A percentile compares a stretch with the other conserved stretches of the same genome.
phyloP scores from a whole-genome alignment of 257 asterid species.

The Handroanthus guayacan region DNA sequence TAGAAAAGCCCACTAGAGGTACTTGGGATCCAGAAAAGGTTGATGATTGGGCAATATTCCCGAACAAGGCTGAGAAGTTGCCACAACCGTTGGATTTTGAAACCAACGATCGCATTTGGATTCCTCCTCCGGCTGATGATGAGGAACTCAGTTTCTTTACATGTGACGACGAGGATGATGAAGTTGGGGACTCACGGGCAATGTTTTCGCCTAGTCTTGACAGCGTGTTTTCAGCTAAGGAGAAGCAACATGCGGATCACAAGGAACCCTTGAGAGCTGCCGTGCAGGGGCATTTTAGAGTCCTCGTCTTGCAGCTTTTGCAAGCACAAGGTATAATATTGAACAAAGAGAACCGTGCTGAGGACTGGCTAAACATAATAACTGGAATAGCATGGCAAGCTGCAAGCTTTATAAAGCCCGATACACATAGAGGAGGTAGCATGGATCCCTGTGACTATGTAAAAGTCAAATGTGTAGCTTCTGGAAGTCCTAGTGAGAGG shows the following conservation, averaged over 20 bases:
- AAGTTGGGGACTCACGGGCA: constrained; percentile 58
- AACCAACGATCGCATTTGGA: constrained; percentile 76
- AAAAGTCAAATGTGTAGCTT: constrained; percentile 90
- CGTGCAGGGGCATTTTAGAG: constrained; percentile 87
- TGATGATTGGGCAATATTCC: constrained; percentile 47
- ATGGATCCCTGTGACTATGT: constrained; percentile 96
- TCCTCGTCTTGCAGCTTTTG: constrained; percentile 87
- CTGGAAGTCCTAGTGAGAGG: constrained; percentile 88
- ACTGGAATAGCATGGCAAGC: constrained; percentile 84
- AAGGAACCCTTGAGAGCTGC: constrained; percentile 58
- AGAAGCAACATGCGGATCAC: constrained; percentile 49
- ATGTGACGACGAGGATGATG: constrained; percentile 87
- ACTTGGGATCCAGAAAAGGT: constrained; percentile 49
- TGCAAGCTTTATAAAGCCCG: constrained; percentile 86
- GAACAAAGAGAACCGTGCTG: constrained; percentile 52
- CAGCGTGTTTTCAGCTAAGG: constrained; percentile 47
- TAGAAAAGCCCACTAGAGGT: constrained; percentile 60
- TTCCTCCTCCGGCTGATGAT: constrained; percentile 86
- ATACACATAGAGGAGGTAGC: constrained; percentile 96
- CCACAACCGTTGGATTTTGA: constrained; percentile 71
- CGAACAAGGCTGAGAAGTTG: constrained; percentile 47
- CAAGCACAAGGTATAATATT: constrained; percentile 65
- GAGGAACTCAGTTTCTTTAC: constrained; percentile 64
- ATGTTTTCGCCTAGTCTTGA: constrained; percentile 50
- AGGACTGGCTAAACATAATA: constrained; percentile 80